Percentiles rank a stretch among this genome's conserved stretches.
Evolutionary conservation across 2,329 filamentous ascomycete species (phyloP).

Genomic region (Monosporascus sp.): DNA sequence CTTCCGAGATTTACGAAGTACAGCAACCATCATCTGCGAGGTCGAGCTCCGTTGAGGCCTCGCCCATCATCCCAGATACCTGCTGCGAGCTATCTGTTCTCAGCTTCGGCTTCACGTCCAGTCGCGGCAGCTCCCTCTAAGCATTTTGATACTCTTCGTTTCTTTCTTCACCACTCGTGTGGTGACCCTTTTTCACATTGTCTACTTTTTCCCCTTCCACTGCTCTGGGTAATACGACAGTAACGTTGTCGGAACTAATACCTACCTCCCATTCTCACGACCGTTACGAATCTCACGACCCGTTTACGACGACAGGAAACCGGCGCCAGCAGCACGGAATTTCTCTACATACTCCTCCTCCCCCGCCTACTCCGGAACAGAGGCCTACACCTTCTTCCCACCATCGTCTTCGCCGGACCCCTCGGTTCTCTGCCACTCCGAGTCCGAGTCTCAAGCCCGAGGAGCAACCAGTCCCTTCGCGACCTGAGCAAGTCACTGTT

Average conservation of each 20-base stretch:
- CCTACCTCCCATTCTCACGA: constrained; percentile 39
- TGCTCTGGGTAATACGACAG: constrained; percentile 31
- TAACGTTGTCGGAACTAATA: constrained; percentile 41
- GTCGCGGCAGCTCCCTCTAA: constrained; percentile 1
- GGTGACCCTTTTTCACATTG: constrained; percentile 44
- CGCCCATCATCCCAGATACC: neutral
- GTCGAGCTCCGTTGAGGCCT: neutral
- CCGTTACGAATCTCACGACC: constrained; percentile 50
- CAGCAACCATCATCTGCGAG: neutral
- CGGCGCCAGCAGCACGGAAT: constrained; percentile 38
- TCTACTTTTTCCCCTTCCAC: constrained; percentile 33
- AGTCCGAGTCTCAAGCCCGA: constrained; percentile 34
- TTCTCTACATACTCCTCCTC: constrained; percentile 31
- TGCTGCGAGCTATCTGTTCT: neutral
- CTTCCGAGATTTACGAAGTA: neutral
- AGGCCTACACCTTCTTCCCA: constrained; percentile 42
- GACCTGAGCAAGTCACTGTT: constrained; percentile 34
- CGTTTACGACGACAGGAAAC: constrained; percentile 28
- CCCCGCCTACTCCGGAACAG: constrained; percentile 26
- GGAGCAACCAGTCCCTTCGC: constrained; percentile 22
- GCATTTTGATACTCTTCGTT: constrained; percentile 8
- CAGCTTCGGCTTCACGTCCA: too few relatives aligned
- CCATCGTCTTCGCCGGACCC: constrained; percentile 44
- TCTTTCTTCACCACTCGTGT: constrained; percentile 26
- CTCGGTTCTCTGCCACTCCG: constrained; percentile 41